phyloP scores from a whole-genome alignment of 768 basidiomycete species.

The Tricholoma furcatifolium region DNA sequence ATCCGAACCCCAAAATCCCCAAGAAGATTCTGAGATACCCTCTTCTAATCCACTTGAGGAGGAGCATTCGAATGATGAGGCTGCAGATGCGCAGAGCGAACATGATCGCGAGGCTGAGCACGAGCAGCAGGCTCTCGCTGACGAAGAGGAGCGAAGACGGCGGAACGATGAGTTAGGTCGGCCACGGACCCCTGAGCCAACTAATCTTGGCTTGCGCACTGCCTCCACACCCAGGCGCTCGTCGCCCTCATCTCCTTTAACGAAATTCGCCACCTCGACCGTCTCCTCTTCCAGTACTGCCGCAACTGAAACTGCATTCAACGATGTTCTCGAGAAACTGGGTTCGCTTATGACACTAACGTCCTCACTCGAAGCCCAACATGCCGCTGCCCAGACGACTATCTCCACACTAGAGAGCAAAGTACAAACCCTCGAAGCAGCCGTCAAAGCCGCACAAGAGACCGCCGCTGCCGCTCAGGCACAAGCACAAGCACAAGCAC shows the following conservation, averaged over 20 bases:
- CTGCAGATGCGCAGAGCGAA: too few species aligned
- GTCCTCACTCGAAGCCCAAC: conserved; percentile 71
- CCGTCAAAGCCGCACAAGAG: conserved; percentile 46
- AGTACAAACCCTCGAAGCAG: conserved; percentile 63
- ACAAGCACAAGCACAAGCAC: conserved; percentile 1
- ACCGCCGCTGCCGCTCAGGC: conserved; percentile 26
- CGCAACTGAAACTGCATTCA: conserved; percentile 54
- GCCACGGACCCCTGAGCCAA: conserved; percentile 82
- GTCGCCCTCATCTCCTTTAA: conserved; percentile 28
- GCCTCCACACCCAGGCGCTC: conserved; percentile 14
- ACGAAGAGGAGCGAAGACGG: conserved; percentile 48
- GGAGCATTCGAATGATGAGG: conserved; percentile 20
- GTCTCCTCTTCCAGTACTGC: too few species aligned
- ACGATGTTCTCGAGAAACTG: conserved; percentile 72
- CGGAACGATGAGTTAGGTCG: conserved; percentile 61
- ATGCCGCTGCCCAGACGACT: conserved; percentile 71
- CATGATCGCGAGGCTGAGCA: conserved; percentile 29
- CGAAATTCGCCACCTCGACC: conserved; percentile 13
- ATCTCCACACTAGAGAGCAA: conserved; percentile 70
- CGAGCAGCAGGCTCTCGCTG: conserved; percentile 45
- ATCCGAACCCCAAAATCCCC: conserved; percentile 21
- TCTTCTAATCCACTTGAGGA: conserved; percentile 5
- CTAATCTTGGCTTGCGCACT: conserved; percentile 34
- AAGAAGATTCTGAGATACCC: neutral
- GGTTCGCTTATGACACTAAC: conserved; percentile 75